Evolutionary conservation across 2,329 filamentous ascomycete species (phyloP), one percentile per base, ranked within the genome.

Genomic region (Teratosphaeria viscida): DNA sequence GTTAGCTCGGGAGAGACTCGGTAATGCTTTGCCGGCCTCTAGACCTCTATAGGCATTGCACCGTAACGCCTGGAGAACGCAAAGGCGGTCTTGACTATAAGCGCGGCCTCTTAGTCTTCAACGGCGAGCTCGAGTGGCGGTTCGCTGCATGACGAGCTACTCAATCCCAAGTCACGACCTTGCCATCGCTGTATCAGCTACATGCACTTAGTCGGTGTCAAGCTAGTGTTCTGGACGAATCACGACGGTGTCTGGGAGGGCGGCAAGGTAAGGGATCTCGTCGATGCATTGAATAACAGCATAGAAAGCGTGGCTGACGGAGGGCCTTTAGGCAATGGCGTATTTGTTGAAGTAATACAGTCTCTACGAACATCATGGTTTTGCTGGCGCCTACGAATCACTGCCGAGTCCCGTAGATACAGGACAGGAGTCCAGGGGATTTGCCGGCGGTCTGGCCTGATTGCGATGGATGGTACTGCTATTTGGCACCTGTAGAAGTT

Each of bases 181-280:
- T 82, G 80, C 67, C 82, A 82, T 64, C 73, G 78, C 2, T 82
- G 79, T 64, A 75, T 81, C 16, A 69, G 71, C 2, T 79, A 79
- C 65, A 81, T 82, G 79, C 71, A 80, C 59, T 75, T 75, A 2
- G 77, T 77, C 1, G 79, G 79, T 12, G 79, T 82, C 65, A 79
- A 78, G 63, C 74, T 79, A 12, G 78, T 81, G 0, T 81, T 80
- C 65, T 82, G 78, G 80, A 81, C 79, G 1, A 79, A 75, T 52
- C 70, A 72, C 10, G 66, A 70, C n/a, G 79, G 79, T 0, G 62
- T 67, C 16, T 82, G 79, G 80, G 77, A 81, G 64, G 73, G 75
- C 52, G 78, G 76, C 12, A 82, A 82, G 67, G 75, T 81, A 3
- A 67, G 76, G 32, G 75, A 80, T 62, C 66, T 82, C 29, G 74